Conservation (phyloP, 371 early-diverging fungal genomes). For the Sporodiniella umbellata region DNA sequence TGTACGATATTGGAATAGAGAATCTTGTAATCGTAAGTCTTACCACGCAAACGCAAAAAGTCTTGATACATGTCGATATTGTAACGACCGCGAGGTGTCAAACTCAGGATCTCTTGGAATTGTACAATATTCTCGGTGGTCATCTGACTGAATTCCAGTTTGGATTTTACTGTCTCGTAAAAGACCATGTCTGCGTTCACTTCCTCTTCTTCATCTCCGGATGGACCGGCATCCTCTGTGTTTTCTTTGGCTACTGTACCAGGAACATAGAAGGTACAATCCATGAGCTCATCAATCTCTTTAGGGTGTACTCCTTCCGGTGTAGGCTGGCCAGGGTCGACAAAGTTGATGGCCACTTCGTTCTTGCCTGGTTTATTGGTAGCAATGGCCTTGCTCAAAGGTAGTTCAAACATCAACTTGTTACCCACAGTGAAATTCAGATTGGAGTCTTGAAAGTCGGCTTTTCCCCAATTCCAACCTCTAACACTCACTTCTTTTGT, state of each 20-base stretch:
- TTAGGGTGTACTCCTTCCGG: conserved; percentile 51
- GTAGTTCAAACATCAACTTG: conserved; percentile 89
- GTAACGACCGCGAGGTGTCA: conserved; percentile 95
- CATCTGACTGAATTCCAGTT: conserved; percentile 84
- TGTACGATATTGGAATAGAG: conserved; percentile 80
- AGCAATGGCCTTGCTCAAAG: conserved; percentile 85
- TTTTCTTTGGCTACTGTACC: conserved; percentile 70
- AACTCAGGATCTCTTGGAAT: conserved; percentile 86
- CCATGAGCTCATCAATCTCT: conserved; percentile 81
- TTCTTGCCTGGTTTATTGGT: conserved; percentile 84
- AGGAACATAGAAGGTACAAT: conserved; percentile 92
- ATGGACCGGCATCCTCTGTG: conserved; percentile 28
- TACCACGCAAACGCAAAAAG: conserved; percentile 94
- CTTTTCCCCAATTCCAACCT: conserved; percentile 97
- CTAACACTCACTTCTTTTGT: conserved; percentile 79
- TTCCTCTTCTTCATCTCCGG: conserved; percentile 62
- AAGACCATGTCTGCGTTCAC: conserved; percentile 80
- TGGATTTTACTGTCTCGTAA: conserved; percentile 89
- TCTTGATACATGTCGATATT: conserved; percentile 91
- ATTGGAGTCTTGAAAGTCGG: conserved; percentile 78
- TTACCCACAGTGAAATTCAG: conserved; percentile 80
- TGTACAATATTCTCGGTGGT: conserved; percentile 87
- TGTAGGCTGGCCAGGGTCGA: conserved; percentile 59
- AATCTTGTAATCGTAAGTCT: conserved; percentile 97
- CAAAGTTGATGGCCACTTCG: conserved; percentile 92